Evolutionary conservation across 371 early-diverging fungal species (phyloP).

Genomic region (Mortierella sp.): DNA sequence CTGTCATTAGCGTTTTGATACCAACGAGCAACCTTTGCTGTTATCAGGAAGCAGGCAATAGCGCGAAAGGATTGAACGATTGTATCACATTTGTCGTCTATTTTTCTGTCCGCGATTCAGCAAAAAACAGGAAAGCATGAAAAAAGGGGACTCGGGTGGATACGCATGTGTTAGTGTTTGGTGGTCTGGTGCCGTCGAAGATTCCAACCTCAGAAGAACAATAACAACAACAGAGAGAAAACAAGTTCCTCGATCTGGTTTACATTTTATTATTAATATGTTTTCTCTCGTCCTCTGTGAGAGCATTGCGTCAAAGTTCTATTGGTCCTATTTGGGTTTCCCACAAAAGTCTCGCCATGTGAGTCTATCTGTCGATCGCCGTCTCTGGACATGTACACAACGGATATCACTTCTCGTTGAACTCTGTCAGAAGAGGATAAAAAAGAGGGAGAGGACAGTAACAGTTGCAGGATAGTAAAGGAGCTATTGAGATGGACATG

Average conservation of each 20-base stretch:
- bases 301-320: background rate
- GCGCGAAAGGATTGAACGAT: background rate
- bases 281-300: background rate
- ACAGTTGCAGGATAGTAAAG: background rate
- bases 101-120: background rate
- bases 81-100: background rate
- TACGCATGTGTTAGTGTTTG: background rate
- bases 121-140: background rate
- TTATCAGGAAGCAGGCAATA: background rate
- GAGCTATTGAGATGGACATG: background rate
- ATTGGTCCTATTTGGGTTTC: constrained; percentile 1
- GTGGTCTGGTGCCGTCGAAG: background rate
- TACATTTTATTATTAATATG: too few species aligned
- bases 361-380: background rate
- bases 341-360: background rate
- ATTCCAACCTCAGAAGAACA: background rate
- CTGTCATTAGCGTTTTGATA: background rate
- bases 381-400: background rate
- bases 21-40: background rate
- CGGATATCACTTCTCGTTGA: background rate
- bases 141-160: background rate
- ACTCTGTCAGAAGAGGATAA: background rate
- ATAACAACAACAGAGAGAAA: background rate
- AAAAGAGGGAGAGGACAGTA: background rate
- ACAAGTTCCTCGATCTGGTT: background rate